Conservation (phyloP, 2,329 filamentous ascomycete species). For the Aspergillus ruber region DNA sequence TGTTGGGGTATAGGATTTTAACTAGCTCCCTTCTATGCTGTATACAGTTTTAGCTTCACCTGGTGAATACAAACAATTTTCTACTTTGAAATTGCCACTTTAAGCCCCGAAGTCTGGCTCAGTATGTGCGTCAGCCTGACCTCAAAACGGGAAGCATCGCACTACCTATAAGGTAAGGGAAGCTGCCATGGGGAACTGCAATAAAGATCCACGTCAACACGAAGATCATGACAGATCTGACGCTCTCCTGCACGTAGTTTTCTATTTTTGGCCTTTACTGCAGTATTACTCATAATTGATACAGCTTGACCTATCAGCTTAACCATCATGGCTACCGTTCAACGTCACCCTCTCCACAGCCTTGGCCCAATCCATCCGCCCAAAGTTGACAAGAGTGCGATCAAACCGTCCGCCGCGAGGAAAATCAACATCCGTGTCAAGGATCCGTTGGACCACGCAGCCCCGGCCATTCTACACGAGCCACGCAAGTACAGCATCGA, state of each 20-base stretch:
- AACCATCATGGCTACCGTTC: conserved; percentile 1
- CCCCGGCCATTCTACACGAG: conserved; percentile 26
- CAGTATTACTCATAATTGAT: no score
- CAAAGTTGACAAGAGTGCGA: conserved; percentile 6
- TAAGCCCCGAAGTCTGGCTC: background rate
- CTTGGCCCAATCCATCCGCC: conserved; percentile 11
- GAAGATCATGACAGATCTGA: no score
- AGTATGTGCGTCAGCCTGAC: conserved; percentile 1
- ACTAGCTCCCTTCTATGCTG: no score
- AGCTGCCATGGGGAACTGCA: no score
- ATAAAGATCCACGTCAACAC: no score
- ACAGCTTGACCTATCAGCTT: background rate
- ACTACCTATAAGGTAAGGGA: no score
- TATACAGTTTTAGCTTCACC: no score
- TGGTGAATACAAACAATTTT: no score
- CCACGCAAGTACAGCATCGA: conserved; percentile 19
- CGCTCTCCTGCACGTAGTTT: no score
- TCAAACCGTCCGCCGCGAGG: conserved; percentile 11
- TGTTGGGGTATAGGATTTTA: no score
- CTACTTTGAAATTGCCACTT: background rate
- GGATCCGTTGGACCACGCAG: conserved; percentile 17
- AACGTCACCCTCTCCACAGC: background rate
- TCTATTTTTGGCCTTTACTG: no score
- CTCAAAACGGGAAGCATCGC: background rate
- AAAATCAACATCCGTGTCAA: conserved; percentile 12